These are phyloP conservation scores for Epichloe bromicola DNA, from an alignment of 2,329 filamentous ascomycete genomes.

Conservation along the genomic window DNA sequence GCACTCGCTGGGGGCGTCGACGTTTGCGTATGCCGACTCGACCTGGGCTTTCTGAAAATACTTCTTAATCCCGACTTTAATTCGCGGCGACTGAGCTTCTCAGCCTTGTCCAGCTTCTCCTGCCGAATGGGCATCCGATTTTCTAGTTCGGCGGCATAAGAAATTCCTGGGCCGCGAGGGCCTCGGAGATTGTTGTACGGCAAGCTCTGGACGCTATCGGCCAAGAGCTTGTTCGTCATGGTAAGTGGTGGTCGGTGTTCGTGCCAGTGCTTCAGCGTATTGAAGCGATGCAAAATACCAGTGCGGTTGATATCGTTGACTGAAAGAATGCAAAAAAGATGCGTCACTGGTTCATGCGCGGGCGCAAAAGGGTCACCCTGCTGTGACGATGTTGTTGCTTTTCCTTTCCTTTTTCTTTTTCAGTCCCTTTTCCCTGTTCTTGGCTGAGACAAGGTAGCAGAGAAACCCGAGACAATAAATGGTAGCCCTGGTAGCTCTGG, in stretches of 20 bases:
- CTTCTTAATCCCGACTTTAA: conserved; percentile 38
- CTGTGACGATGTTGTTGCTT: not conserved
- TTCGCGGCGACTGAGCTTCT: conserved; percentile 33
- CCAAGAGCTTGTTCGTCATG: conserved; percentile 2
- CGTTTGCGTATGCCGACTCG: conserved; percentile 21
- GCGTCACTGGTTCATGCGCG: not conserved
- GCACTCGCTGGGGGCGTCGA: conserved; percentile 17
- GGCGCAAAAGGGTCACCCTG: not conserved
- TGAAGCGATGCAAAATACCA: not conserved
- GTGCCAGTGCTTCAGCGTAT: not conserved
- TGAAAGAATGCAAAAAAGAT: not conserved
- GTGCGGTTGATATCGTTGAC: not conserved
- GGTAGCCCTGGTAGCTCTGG: not conserved
- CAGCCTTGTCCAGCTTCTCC: conserved; percentile 20
- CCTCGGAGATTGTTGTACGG: conserved; percentile 12
- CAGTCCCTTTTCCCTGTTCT: not conserved
- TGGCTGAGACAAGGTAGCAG: not conserved
- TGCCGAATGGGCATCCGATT: conserved; percentile 19
- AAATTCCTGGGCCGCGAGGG: conserved; percentile 12
- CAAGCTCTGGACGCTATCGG: conserved; percentile 3
- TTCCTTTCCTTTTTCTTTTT: not conserved
- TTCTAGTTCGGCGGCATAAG: conserved; percentile 5
- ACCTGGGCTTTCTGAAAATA: conserved; percentile 36
- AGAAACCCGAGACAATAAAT: not conserved
- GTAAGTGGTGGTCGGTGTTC: not conserved